Base-by-base conservation (phyloP, 441 rosid species). In the Bruguiera hainesii region DNA sequence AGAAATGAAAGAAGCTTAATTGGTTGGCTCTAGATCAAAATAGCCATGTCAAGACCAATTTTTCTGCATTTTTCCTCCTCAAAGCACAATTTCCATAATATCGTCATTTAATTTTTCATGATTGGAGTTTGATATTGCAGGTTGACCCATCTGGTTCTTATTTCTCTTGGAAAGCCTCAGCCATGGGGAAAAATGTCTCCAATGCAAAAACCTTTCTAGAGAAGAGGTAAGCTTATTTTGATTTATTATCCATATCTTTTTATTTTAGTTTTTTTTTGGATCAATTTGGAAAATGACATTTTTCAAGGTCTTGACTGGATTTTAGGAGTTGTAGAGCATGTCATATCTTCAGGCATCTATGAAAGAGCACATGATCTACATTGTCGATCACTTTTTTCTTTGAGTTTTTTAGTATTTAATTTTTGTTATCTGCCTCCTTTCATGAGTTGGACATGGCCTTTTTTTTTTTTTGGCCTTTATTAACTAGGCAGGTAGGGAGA, bases 131-230 rank as follows among this genome's bases (percentile, higher is more conserved):
- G 48, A 13, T 42, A 42, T 68, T 57, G 25, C 73, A 92, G 99
- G 97, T 96, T 69, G 99, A 96, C 71, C 99, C 98, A 35, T 96
- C 99, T 50, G 97, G 99, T 69, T 96, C 99, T 26, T 96, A 96
- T 78, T 96, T 96, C 82, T 96, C 98, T 2, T 96, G 98, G 99
- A 96, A 96, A 81, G 99, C 99, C 64, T 96, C 97, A 18, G 99
- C 98, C 39, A 90, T 93, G 99, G 99, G 97, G 59, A 88, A 96
- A 77, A 96, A 96, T 77, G 99, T 96, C 52, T 92, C 97, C 5
- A 96, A 96, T 80, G 98, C 99, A 33, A 96, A 96, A 77, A 89
- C 98, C 51, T 96, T 93, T 79, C 99, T 96, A 61, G 98, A 96
- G 80, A 96, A 96, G 84, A 90, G 99, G 97, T 90, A 53, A 68